Conservation (phyloP, 1,284 basidiomycete species). For the Porodaedalea pini region DNA sequence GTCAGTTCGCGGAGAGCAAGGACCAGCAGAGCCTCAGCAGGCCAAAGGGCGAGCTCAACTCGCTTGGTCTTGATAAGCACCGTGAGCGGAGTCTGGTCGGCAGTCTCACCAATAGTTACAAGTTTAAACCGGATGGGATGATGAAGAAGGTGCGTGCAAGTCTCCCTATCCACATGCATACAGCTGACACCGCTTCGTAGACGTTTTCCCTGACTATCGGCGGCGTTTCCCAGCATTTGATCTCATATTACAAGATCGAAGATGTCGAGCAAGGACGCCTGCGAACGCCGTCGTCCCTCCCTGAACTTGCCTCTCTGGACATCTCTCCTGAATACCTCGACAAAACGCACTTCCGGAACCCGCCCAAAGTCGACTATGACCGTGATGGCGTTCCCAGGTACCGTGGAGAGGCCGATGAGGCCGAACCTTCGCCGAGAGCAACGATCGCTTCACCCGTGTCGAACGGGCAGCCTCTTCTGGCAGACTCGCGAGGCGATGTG, state of each 20-base stretch:
- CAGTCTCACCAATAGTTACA: conserved; percentile 85
- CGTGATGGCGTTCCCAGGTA: conserved; percentile 81
- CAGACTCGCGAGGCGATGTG: conserved; percentile 38
- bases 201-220: conserved; percentile 88
- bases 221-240: conserved; percentile 88
- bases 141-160: conserved; percentile 82
- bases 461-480: conserved; percentile 50
- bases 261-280: conserved; percentile 88
- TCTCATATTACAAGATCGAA: conserved; percentile 93
- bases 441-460: conserved; percentile 43
- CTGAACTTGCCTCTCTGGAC: conserved; percentile 81
- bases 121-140: conserved; percentile 86
- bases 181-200: conserved; percentile 38
- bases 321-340: conserved; percentile 89
- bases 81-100: conserved; percentile 82
- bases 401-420: conserved; percentile 73
- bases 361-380: conserved; percentile 83
- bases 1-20: conserved; percentile 33
- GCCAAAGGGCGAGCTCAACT: conserved; percentile 52
- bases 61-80: conserved; percentile 55
- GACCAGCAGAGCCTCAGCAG: conserved; percentile 49
- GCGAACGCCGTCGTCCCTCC: conserved; percentile 82
- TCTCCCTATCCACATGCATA: conserved; percentile 3
- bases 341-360: conserved; percentile 87
- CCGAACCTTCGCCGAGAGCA: conserved; percentile 47